Evolutionary conservation across 768 basidiomycete genomes (phyloP), one percentile per base, ranked within the genome.

Genomic region (Lactarius sanguifluus): DNA sequence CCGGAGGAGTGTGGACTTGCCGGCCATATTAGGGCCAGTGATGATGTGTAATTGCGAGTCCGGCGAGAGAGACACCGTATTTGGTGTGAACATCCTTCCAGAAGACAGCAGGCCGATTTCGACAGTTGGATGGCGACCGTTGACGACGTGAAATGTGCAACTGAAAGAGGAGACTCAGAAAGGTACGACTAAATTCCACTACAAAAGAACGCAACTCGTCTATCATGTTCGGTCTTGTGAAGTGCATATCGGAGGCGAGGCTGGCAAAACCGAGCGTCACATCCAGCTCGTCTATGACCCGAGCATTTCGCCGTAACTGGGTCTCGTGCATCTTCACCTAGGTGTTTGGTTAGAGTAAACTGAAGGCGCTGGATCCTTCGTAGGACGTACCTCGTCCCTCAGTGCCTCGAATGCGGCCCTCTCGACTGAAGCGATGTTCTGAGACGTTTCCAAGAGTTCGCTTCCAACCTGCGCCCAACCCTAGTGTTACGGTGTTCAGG

Each of bases 1-100:
- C 34, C 96, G 90, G 41, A 99, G 83, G 30, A 93, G 81, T 0
- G 96, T 98, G 2, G 94, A 96, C 77, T 99, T 99, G 61, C 92
- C 92, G 7, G 90, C 93, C 92, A 94, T 96, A 72, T 97, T 98
- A 0, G 96, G 96, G 0, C 96, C 96, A 7, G 96, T 98, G 68
- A 98, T 91, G 63, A 89, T 74, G 70, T 96, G 95, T 12, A 97
- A 72, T 34, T 84, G 86, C 18, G 88, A 86, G 15, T 77, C 72
- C 0, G 85, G 79, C 3, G 79, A 79, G 72, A 98, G 81, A 18
- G 79, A 70, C 25, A 94, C 81, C 2, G 89, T 88, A 75, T 98
- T 98, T 0, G 95, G 88, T 1, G 87, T 92, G 75, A 96, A 98
- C 15, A 83, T 80, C 34, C 95, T 86, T 28, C 89, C 89, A 1